Evolutionary conservation across 1,284 basidiomycete genomes (phyloP), one percentile per base, ranked within the genome.

Genomic region (Meira nashicola): DNA sequence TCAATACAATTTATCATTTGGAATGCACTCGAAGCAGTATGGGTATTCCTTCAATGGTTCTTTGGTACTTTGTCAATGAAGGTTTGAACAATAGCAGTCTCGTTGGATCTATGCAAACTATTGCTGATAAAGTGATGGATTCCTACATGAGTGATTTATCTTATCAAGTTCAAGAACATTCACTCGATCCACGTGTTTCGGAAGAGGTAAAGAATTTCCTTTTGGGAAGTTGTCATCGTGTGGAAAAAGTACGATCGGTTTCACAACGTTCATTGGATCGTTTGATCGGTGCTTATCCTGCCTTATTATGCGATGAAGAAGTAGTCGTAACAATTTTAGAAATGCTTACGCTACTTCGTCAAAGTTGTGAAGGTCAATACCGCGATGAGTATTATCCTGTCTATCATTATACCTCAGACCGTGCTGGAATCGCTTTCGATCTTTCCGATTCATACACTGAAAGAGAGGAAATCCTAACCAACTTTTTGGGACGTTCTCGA

Each of bases 311-410:
- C 79, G 89, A 94, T 75, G 84, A 87, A 11, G 84, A 87, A 12
- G 83, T 97, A 39, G 89, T 98, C 6, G 66, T 70, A 8, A 61
- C 65, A 28, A 88, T 97, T 60, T 83, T 98, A 46, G 95, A 98
- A 77, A 87, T 92, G 46, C 82, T 98, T 60, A 96, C 94, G 0
- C 82, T 97, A 12, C 82, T 98, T 65, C 86, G 92, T 57, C 84
- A 86, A 54, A 86, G 89, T 1, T 93, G 92, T 76, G 91, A 97
- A 79, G 88, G 90, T 62, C 91, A 96, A 80, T 92, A 86, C 74
- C 82, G 85, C 10, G 91, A 96, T 79, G 94, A 97, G 89, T 95
- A 90, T 78, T 91, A 93, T 60, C 92, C 94, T 0, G 81, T 84
- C 25, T 92, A 90, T 77, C 85, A 87, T 66, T 96, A 89, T 79